Evolutionary conservation across 2,329 filamentous ascomycete species (phyloP).

Genomic region (Zalaria obscura): DNA sequence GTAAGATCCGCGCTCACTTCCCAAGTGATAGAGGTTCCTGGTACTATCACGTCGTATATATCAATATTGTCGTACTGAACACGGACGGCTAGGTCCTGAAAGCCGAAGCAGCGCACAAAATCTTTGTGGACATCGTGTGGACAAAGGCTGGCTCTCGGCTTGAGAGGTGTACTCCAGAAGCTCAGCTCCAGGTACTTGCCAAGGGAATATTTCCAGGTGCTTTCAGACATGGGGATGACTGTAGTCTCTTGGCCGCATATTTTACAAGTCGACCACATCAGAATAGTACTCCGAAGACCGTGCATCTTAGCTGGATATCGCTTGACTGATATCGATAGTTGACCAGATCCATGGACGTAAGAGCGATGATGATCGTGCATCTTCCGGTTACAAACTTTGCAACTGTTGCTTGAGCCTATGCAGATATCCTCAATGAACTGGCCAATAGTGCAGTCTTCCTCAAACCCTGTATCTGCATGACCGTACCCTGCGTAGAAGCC

Average conservation of each 20-base stretch:
- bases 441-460: constrained; percentile 79
- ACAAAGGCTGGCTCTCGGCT: constrained; percentile 60
- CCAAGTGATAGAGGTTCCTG: constrained; percentile 82
- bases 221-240: constrained; percentile 80
- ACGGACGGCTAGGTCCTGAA: constrained; percentile 69
- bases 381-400: constrained; percentile 69
- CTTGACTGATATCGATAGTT: constrained; percentile 83
- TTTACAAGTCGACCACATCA: constrained; percentile 98
- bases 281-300: constrained; percentile 58
- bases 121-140: constrained; percentile 86
- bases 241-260: constrained; percentile 82
- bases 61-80: constrained; percentile 90
- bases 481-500: constrained; percentile 83
- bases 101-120: constrained; percentile 84
- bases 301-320: constrained; percentile 53
- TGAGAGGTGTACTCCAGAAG: constrained; percentile 83
- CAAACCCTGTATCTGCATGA: constrained; percentile 52
- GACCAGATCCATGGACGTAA: constrained; percentile 91
- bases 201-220: constrained; percentile 96
- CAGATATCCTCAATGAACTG: constrained; percentile 92
- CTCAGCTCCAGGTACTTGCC: constrained; percentile 96
- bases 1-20: constrained; percentile 89
- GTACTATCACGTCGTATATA: constrained; percentile 86
- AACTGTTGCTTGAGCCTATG: constrained; percentile 59
- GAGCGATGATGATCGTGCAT: constrained; percentile 91